Evolutionary conservation across 1,284 basidiomycete genomes (phyloP), one percentile per base, ranked within the genome.

Genomic region (Blastosporella zonata): DNA sequence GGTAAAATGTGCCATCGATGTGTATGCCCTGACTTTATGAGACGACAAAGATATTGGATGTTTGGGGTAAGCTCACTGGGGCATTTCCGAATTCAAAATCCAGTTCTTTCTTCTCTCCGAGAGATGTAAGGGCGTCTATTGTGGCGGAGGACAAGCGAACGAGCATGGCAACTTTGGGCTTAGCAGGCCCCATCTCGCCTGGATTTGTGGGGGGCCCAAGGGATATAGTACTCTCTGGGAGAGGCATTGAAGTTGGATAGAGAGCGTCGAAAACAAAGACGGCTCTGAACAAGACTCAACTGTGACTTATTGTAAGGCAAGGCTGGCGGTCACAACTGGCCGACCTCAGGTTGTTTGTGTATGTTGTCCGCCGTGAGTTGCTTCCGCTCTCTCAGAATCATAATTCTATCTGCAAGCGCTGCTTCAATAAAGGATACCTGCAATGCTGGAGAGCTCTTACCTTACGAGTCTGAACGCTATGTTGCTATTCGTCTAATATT

Each of bases 91-190:
- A 84, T 55, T 82, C 73, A 51, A 88, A 75, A 34, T 81, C 69
- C 59, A 87, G 62, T 18, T 39, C 48, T 25, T 38, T 38, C 1
- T 74, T 65, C 28, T 66, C 66, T 13, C 73, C 71, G 43, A 70
- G 70, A 0, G 72, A 68, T 42, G 82, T 75, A 31, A 89, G 74
- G 0, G 82, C 81, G 39, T 85, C 79, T 49, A 87, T 70, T 0
- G 81, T 79, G 62, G 86, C 83, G 35, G 75, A 71, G 1, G 86
- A 79, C 75, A 89, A 74, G 45, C 84, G 79, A 27, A 89, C 74
- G 46, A 89, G 68, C 77, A 87, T 83, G 36, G 85, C 87, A 21
- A 76, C 72, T 68, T 87, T 87, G 9, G 80, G 79, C 47, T 76
- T 77, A 0, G 81, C 72, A 29, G 78, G 75, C n/a, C 72, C 59